Evolutionary conservation across 345 rosid genomes (phyloP).

Genomic region (Salix caprea): DNA sequence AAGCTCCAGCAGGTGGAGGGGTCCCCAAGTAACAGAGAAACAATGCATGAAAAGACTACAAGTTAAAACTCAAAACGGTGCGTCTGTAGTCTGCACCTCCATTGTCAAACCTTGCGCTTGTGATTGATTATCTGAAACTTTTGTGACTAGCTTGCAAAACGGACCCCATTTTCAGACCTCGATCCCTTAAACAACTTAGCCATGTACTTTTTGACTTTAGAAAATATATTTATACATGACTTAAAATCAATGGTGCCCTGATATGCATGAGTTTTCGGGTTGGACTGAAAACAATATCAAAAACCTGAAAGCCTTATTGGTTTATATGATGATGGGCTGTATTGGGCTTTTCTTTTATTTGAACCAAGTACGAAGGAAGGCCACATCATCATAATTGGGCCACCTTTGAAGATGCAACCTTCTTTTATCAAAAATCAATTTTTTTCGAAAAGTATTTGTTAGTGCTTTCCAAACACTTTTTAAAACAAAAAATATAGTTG

Average conservation of each 20-base stretch:
- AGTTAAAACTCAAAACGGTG: background rate
- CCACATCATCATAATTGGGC: background rate
- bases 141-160: background rate
- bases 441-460: too few species aligned
- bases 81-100: background rate
- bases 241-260: background rate
- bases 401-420: background rate
- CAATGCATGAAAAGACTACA: background rate
- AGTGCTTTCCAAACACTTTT: too few species aligned
- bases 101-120: background rate
- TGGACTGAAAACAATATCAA: background rate
- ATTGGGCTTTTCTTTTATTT: background rate
- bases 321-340: background rate
- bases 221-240: background rate
- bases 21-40: background rate
- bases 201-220: too few species aligned
- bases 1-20: too few species aligned
- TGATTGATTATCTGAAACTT: background rate
- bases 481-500: too few species aligned
- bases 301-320: background rate
- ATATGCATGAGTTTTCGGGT: background rate
- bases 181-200: background rate
- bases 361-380: background rate
- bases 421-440: too few species aligned
- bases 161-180: background rate